Evolutionary conservation across 2,329 filamentous ascomycete species (phyloP).

Genomic region (Nothophaeocryptopus gaeumannii): DNA sequence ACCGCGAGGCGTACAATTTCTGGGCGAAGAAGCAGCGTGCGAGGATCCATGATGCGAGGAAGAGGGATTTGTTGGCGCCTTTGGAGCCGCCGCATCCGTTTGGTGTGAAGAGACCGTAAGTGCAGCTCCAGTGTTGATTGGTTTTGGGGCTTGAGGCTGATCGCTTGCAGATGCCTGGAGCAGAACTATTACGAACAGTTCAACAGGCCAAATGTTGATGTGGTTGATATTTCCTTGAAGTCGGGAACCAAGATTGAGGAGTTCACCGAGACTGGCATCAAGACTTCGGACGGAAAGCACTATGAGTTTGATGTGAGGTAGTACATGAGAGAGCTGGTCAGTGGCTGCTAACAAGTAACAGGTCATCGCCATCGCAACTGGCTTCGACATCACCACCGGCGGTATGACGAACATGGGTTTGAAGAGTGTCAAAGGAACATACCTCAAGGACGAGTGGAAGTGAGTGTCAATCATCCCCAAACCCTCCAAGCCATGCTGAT

Average conservation of each 20-base stretch:
- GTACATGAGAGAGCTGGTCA: too few relatives aligned
- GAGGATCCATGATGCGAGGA: conserved; percentile 50
- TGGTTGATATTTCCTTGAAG: conserved; percentile 37
- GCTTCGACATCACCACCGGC: conserved; percentile 43
- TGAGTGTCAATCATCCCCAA: too few relatives aligned
- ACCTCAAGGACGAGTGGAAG: conserved; percentile 41
- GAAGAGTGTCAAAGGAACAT: conserved; percentile 34
- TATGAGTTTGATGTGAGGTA: conserved; percentile 41
- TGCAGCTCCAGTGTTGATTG: too few relatives aligned
- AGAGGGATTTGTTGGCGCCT: conserved; percentile 53
- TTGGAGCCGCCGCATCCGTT: conserved; percentile 47
- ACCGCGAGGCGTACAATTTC: conserved; percentile 47
- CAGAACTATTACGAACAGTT: conserved; percentile 48
- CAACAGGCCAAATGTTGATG: conserved; percentile 31
- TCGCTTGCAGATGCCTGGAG: conserved; percentile 35
- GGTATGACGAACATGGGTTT: conserved; percentile 45
- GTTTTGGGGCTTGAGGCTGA: too few relatives aligned
- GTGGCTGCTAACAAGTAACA: too few relatives aligned
- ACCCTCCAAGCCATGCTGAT: conserved; percentile 25
- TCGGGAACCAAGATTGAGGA: conserved; percentile 12
- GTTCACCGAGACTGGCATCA: conserved; percentile 30
- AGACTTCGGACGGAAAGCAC: conserved; percentile 18
- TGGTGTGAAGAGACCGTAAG: conserved; percentile 41
- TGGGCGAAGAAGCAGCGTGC: conserved; percentile 54
- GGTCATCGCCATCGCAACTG: conserved; percentile 43